These are phyloP conservation scores for Oldenlandia corymbosa DNA, from an alignment of 257 asterid genomes.

Conservation along the genomic window DNA sequence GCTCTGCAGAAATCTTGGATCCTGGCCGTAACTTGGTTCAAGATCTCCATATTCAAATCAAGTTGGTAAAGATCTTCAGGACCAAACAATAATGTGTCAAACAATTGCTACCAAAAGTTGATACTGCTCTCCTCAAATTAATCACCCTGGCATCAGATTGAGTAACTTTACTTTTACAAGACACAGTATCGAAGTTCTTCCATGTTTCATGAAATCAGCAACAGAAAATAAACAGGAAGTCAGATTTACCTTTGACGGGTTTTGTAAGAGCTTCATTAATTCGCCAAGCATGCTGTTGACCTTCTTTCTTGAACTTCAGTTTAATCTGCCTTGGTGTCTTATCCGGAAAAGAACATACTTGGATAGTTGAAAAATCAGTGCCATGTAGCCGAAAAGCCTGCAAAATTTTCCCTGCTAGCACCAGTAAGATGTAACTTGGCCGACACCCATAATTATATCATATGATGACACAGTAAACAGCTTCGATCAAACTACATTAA, in stretches of 20 bases:
- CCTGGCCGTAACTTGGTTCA: constrained; percentile 43
- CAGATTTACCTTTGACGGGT: constrained; percentile 48
- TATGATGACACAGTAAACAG: too few relatives aligned
- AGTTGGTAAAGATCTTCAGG: constrained; percentile 48
- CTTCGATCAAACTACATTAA: too few relatives aligned
- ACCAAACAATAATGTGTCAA: too few relatives aligned
- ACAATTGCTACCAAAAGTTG: too few relatives aligned
- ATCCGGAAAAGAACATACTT: constrained; percentile 72
- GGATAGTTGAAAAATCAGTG: constrained; percentile 75
- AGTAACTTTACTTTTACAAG: not conserved
- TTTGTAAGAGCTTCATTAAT: constrained; percentile 63
- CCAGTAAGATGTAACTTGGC: too few relatives aligned
- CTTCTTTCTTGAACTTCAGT: constrained; percentile 78
- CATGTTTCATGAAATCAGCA: too few relatives aligned
- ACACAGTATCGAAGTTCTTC: too few relatives aligned
- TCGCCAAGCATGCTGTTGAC: constrained; percentile 55
- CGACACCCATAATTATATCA: too few relatives aligned
- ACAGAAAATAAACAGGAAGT: too few relatives aligned
- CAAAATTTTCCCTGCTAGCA: too few relatives aligned
- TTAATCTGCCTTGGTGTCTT: constrained; percentile 56
- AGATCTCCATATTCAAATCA: constrained; percentile 38
- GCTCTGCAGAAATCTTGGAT: constrained; percentile 31
- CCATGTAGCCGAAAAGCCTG: constrained; percentile 80
- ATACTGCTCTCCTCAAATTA: not conserved
- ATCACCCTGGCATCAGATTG: too few relatives aligned